These are phyloP conservation scores for Theileria sp. DNA, from an alignment of 169 alveolate species.

Conservation along the genomic window DNA sequence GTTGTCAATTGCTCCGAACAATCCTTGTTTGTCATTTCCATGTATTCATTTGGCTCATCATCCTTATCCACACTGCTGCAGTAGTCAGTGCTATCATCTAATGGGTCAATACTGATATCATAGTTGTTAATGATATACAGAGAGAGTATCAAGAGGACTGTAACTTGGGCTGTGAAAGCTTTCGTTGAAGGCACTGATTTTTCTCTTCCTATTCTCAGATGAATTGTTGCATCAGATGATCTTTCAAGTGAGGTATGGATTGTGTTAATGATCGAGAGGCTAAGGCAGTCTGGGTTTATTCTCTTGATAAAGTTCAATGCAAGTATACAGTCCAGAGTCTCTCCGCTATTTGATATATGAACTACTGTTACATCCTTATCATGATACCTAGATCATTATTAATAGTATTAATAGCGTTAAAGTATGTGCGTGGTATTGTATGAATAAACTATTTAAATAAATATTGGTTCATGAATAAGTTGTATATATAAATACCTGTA, in stretches of 20 bases:
- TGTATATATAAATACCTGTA: conserved; percentile 25
- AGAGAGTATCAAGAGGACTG: conserved; percentile 22
- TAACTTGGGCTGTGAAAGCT: conserved; percentile 88
- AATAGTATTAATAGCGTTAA: too few species aligned
- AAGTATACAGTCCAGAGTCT: conserved; percentile 87
- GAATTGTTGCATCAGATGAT: conserved; percentile 84
- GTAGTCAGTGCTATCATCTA: conserved; percentile 3
- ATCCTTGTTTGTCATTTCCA: conserved; percentile 3
- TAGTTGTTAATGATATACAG: conserved; percentile 34
- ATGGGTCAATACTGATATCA: not conserved
- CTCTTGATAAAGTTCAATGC: conserved; percentile 34
- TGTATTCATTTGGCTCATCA: not conserved
- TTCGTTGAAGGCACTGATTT: conserved; percentile 97
- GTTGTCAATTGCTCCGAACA: not conserved
- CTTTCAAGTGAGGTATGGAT: conserved; percentile 87
- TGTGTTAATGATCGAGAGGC: conserved; percentile 86
- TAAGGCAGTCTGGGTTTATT: conserved; percentile 53
- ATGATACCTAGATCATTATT: conserved; percentile 25
- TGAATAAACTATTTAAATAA: too few species aligned
- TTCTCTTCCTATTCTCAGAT: conserved; percentile 95
- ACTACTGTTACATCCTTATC: conserved; percentile 84
- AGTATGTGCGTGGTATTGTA: too few species aligned
- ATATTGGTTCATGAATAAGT: too few species aligned
- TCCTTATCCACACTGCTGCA: not conserved
- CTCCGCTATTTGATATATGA: conserved; percentile 92